Evolutionary conservation across 148 eudicot genomes (phyloP), one percentile per base, ranked within the genome.

Genomic region (Gaultheria prostrata): DNA sequence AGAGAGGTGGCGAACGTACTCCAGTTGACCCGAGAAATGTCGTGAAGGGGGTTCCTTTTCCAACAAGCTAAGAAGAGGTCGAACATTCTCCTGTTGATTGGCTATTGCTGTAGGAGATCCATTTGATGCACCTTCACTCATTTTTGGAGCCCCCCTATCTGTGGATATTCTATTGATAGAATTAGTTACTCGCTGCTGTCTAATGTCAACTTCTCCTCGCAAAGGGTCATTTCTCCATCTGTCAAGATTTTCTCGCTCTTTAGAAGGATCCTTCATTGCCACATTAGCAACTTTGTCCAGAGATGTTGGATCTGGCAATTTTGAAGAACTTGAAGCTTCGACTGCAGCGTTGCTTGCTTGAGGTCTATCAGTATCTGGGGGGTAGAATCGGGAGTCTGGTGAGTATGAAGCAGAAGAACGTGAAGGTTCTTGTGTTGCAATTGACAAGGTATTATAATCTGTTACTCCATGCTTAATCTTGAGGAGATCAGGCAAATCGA

Each of bases 21-120:
- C 99, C 67, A 94, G 93, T 88, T 94, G 99, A 84, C 97, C 95
- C 78, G 98, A 97, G 77, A 94, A 91, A 91, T 92, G 95, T 65
- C 95, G 87, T 2, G 98, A 94, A 79, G 98, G 98, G 56, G 96
- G 98, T 83, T 97, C 98, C 88, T 92, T 97, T 78, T 97, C 99
- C 88, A 97, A 84, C 86, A 95, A 91, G 91, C 98, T 94, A 71
- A 94, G 91, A 86, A 95, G 90, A 83, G 99, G 98, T 67, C 98
- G 91, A 72, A 94, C 92, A 80, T 92, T 94, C 43, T 92, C 98
- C 83, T 92, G 98, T 82, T 90, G 98, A 65, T 87, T 83, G 76
- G 90, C 90, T 80, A 82, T 81, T 32, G 86, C 83, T 65, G 90
- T 75, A 72, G 89, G 77, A 80, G 80, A 80, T 50, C 90, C 94